Percentiles rank a stretch among this genome's conserved stretches.
These are phyloP conservation scores for Fusarium clavum DNA, from an alignment of 2,329 filamentous ascomycete species.

Conservation along the genomic window DNA sequence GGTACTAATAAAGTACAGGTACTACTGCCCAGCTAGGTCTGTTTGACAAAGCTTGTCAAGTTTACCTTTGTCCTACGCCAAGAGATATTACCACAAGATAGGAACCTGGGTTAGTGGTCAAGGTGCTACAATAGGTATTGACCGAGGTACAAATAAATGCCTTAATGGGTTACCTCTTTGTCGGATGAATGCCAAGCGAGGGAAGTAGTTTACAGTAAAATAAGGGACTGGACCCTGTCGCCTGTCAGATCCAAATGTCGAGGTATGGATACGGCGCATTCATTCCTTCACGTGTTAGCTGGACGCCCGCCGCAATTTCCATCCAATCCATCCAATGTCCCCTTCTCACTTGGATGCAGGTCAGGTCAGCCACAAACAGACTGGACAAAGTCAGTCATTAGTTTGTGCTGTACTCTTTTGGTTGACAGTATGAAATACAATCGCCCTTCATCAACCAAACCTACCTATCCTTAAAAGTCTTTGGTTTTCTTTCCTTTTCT, in stretches of 20 bases:
- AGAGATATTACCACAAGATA: not conserved
- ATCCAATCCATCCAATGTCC: constrained; percentile 34
- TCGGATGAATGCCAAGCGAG: constrained; percentile 36
- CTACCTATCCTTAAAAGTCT: not conserved
- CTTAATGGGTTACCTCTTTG: not conserved
- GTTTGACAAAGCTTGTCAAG: not conserved
- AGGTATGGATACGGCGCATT: constrained; percentile 26
- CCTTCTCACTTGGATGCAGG: constrained; percentile 11
- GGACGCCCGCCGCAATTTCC: constrained; percentile 29
- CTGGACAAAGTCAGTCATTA: constrained; percentile 16
- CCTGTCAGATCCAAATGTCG: constrained; percentile 29
- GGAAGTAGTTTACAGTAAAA: constrained; percentile 23
- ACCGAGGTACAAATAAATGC: not conserved
- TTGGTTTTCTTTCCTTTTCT: not conserved
- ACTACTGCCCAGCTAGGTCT: not conserved
- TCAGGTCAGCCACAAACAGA: constrained; percentile 26
- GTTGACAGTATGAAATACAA: constrained; percentile 16
- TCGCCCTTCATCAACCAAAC: constrained; percentile 12
- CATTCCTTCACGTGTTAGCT: constrained; percentile 41
- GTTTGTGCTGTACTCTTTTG: constrained; percentile 13
- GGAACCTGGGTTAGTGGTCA: not conserved
- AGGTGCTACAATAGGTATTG: not conserved
- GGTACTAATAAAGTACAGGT: not conserved
- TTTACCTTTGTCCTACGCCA: not conserved
- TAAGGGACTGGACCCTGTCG: constrained; percentile 28